These are phyloP conservation scores for Aspergillus fumigatiaffinis DNA, from an alignment of 2,329 filamentous ascomycete species.

Conservation along the genomic window DNA sequence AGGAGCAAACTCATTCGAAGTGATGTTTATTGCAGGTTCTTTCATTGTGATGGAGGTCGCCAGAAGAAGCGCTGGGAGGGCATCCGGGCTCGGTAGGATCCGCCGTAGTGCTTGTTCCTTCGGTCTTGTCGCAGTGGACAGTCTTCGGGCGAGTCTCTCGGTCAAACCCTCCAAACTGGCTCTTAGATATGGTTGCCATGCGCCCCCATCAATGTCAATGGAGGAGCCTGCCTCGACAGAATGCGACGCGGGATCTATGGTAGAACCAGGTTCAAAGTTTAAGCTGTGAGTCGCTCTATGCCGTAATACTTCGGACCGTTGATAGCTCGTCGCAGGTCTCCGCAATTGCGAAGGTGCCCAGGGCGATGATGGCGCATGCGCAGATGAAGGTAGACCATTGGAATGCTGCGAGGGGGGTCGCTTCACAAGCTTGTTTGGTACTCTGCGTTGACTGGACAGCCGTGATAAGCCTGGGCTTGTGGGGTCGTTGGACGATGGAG, in stretches of 20 bases:
- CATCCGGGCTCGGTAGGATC: constrained; percentile 42
- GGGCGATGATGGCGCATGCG: constrained; percentile 28
- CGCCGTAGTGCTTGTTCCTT: constrained; percentile 37
- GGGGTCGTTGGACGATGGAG: constrained; percentile 53
- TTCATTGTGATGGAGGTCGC: constrained; percentile 35
- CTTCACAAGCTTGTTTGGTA: constrained; percentile 61
- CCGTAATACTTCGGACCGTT: constrained; percentile 54
- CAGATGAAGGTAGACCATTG: constrained; percentile 36
- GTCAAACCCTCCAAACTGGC: constrained; percentile 21
- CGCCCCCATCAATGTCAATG: constrained; percentile 11
- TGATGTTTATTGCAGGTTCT: constrained; percentile 18
- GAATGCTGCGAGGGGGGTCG: constrained; percentile 53
- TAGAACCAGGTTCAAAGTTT: constrained; percentile 24
- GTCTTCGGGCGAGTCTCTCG: constrained; percentile 38
- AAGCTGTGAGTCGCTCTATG: constrained; percentile 36
- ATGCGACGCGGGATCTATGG: constrained; percentile 5
- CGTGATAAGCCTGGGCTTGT: constrained; percentile 47
- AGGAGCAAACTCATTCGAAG: constrained; percentile 21
- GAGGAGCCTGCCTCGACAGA: constrained; percentile 1
- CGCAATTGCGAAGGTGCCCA: constrained; percentile 49
- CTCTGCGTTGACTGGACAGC: constrained; percentile 27
- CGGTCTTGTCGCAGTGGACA: constrained; percentile 35
- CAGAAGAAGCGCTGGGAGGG: constrained; percentile 48
- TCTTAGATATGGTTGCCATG: constrained; percentile 41
- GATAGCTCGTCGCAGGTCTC: constrained; percentile 61